These are phyloP conservation scores for Astrocystis sublimbata DNA, from an alignment of 495 filamentous ascomycete species.

Conservation along the genomic window DNA sequence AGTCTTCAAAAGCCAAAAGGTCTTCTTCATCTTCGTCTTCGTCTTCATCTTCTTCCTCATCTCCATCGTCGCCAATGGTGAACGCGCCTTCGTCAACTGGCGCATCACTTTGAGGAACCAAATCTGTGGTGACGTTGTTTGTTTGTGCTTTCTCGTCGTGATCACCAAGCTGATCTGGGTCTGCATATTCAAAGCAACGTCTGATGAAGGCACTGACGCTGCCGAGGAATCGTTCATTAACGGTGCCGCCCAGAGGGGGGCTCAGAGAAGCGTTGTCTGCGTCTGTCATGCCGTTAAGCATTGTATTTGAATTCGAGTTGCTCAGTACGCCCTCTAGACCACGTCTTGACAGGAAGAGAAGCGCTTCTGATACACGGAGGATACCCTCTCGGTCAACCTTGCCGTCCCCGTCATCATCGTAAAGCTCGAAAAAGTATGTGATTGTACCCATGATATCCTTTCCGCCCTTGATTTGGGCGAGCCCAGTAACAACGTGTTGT, in stretches of 20 bases:
- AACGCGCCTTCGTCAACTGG: conserved; percentile 56
- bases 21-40: conserved; percentile 68
- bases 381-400: conserved; percentile 97
- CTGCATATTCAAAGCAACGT: conserved; percentile 96
- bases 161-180: conserved; percentile 77
- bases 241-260: conserved; percentile 43
- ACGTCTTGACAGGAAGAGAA: conserved; percentile 86
- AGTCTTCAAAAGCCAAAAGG: conserved; percentile 58
- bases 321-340: conserved; percentile 75
- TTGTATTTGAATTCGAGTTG: conserved; percentile 43
- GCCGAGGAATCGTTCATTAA: conserved; percentile 79
- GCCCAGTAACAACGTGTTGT: conserved; percentile 85
- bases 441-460: conserved; percentile 96
- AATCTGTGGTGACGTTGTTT: conserved; percentile 24
- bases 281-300: conserved; percentile 39
- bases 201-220: conserved; percentile 95
- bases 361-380: conserved; percentile 86
- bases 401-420: conserved; percentile 90
- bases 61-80: conserved; percentile 75
- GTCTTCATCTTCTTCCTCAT: conserved; percentile 61
- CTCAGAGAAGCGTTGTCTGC: conserved; percentile 24
- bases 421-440: conserved; percentile 94
- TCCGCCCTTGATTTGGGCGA: conserved; percentile 87
- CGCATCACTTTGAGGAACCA: conserved; percentile 17
- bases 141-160: conserved; percentile 34